Percentiles rank a stretch among this genome's conserved stretches.
Evolutionary conservation across 768 basidiomycete species (phyloP).

Genomic region (Suillus variegatus): DNA sequence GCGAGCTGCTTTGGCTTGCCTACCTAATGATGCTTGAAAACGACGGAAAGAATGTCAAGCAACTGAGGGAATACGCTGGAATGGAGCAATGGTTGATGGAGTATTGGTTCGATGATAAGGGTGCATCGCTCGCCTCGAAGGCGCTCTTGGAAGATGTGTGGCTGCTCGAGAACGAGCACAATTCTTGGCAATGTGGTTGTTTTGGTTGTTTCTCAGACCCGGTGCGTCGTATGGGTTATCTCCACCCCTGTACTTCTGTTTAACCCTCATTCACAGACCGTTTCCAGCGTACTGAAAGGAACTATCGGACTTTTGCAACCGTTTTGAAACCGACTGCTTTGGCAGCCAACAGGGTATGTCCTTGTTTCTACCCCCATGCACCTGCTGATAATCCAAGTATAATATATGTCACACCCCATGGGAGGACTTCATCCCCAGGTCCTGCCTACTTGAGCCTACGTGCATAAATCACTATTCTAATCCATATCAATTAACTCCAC

Average conservation of each 20-base stretch:
- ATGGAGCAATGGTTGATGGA: slow-evolving; percentile 65
- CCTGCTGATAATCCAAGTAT: slow-evolving; percentile 47
- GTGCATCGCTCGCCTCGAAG: slow-evolving; percentile 52
- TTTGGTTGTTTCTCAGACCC: slow-evolving; percentile 69
- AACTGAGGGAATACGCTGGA: slow-evolving; percentile 67
- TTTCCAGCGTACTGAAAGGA: slow-evolving; percentile 40
- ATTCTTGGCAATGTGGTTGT: slow-evolving; percentile 75
- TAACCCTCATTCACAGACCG: slow-evolving; percentile 41
- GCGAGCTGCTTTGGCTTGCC: slow-evolving; percentile 61
- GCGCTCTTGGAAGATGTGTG: slow-evolving; percentile 49
- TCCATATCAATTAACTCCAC: slow-evolving; percentile 48
- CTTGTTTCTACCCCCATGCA: slow-evolving; percentile 17
- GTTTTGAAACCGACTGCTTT: slow-evolving; percentile 64
- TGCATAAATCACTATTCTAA: slow-evolving; percentile 44
- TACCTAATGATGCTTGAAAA: slow-evolving; percentile 85
- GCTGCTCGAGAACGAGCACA: slow-evolving; percentile 54
- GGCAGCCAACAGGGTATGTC: slow-evolving; percentile 62
- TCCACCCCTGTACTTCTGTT: background rate
- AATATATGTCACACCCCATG: slow-evolving; percentile 57
- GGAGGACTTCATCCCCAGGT: slow-evolving; percentile 52
- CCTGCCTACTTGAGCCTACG: slow-evolving; percentile 17
- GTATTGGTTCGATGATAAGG: slow-evolving; percentile 64
- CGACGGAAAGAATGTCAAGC: slow-evolving; percentile 68
- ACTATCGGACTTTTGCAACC: slow-evolving; percentile 46
- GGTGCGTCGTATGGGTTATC: slow-evolving; percentile 41